A percentile compares a stretch with the other conserved stretches of the same genome.
Evolutionary conservation across 306 rosid species (phyloP).

Genomic region (Trifolium repens): DNA sequence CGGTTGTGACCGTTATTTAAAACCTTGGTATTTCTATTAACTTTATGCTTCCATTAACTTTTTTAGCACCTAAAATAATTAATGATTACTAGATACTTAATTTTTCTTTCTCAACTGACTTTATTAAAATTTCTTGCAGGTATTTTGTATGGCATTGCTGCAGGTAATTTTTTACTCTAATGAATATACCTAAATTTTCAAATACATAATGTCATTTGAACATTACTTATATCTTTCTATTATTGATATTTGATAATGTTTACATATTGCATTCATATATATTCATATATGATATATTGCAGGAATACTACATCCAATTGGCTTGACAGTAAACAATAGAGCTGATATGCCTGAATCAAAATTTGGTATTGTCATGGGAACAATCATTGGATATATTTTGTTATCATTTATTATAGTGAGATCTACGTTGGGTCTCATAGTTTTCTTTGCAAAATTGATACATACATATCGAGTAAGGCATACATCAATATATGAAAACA

Average conservation of each 20-base stretch:
- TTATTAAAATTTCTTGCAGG: not conserved
- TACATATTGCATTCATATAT: not conserved
- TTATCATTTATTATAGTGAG: not conserved
- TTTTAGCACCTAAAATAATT: no score
- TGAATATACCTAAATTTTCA: not conserved
- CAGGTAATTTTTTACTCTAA: not conserved
- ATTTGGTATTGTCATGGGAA: not conserved
- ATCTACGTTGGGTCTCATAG: not conserved
- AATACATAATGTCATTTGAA: not conserved
- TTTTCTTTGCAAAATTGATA: not conserved
- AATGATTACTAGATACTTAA: no score
- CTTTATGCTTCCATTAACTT: no score
- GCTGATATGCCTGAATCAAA: not conserved
- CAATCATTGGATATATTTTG: not conserved
- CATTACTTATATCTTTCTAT: not conserved
- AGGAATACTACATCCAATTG: not conserved
- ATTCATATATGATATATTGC: not conserved
- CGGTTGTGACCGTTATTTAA: no score
- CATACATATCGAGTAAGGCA: conserved; percentile 28
- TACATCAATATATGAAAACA: conserved; percentile 13
- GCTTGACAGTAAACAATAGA: not conserved
- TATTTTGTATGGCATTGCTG: not conserved
- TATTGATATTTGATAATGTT: not conserved
- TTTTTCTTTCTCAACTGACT: not conserved
- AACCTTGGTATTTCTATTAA: no score